These are phyloP conservation scores for Oehlia diaphana DNA, from an alignment of 192 early-diverging fungal genomes.

Conservation along the genomic window DNA sequence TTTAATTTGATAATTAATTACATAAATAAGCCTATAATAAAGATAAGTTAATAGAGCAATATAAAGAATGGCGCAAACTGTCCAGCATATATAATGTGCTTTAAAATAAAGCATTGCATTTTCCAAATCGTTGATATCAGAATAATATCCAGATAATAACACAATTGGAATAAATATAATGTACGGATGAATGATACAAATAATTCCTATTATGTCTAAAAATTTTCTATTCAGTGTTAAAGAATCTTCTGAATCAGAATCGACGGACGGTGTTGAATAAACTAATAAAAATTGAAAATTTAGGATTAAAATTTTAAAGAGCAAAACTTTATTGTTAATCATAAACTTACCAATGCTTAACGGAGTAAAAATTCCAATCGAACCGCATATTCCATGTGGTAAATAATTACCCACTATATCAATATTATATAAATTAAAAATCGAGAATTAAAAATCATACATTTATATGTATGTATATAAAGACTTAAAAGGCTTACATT, in stretches of 20 bases:
- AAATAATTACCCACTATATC: background rate
- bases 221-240: background rate
- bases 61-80: background rate
- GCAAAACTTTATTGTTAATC: background rate
- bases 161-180: background rate
- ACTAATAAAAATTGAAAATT: background rate
- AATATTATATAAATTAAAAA: background rate
- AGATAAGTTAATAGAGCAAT: background rate
- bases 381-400: background rate
- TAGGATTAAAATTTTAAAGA: background rate
- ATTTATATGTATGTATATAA: background rate
- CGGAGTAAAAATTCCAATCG: background rate
- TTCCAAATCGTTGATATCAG: background rate
- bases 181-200: background rate
- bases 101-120: background rate
- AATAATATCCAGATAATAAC: background rate
- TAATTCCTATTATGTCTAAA: background rate
- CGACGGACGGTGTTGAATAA: background rate
- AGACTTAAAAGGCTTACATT: background rate
- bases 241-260: background rate
- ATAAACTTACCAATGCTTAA: background rate
- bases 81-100: background rate
- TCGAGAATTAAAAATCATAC: no score
- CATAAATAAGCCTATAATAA: background rate
- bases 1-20: background rate